A percentile compares a stretch with the other conserved stretches of the same genome.
Conservation (phyloP, 352 stramenopile species). For the Globisporangium spiculum region DNA sequence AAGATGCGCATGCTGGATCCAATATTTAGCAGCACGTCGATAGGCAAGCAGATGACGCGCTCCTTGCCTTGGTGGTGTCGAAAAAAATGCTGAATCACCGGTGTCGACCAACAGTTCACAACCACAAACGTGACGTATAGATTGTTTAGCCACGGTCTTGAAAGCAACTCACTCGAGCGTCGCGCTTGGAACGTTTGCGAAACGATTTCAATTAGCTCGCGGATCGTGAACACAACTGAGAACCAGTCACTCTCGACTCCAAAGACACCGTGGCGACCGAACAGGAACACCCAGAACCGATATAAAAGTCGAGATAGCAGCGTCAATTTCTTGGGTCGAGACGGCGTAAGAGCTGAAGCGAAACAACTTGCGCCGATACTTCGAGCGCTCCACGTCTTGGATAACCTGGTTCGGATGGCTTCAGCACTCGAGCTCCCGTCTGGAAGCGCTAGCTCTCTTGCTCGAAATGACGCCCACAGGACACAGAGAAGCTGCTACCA, state of each 20-base stretch:
- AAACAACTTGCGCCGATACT: background rate
- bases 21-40: slow-evolving; percentile 21
- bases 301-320: background rate
- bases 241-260: slow-evolving; percentile 17
- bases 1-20: slow-evolving; percentile 18
- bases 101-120: slow-evolving; percentile 12
- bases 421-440: background rate
- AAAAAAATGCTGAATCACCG: slow-evolving; percentile 15
- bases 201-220: slow-evolving; percentile 18
- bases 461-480: background rate
- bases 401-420: background rate
- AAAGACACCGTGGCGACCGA: slow-evolving; percentile 6
- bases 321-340: background rate
- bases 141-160: slow-evolving; percentile 7
- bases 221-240: slow-evolving; percentile 6
- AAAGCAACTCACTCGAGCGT: slow-evolving; percentile 14
- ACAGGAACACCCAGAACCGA: background rate
- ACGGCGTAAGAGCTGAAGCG: background rate
- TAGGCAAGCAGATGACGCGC: slow-evolving; percentile 18
- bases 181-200: slow-evolving; percentile 18
- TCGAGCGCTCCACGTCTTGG: background rate
- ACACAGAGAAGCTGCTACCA: slow-evolving; percentile 7
- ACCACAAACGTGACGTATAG: slow-evolving; percentile 4
- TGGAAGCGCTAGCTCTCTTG: slow-evolving; percentile 1
- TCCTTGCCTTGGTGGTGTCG: slow-evolving; percentile 3